Evolutionary conservation across 306 rosid genomes (phyloP), one percentile per base, ranked within the genome.

Genomic region (Rosa persica): DNA sequence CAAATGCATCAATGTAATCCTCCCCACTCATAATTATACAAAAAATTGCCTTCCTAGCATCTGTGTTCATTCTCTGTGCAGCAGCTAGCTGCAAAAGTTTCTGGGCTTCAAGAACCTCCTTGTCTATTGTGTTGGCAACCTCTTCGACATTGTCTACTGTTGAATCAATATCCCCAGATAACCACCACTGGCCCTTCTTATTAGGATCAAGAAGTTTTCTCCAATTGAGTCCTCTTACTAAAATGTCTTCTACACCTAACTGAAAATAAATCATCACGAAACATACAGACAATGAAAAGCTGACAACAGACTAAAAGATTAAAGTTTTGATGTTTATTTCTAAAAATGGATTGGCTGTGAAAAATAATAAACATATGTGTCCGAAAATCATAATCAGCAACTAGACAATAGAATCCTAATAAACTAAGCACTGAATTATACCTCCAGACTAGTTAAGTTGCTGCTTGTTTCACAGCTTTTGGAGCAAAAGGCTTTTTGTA

Each of bases 161-260:
- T 5, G 96, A 69, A 60, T 83, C 73, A 73, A 65, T 39, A 70
- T 92, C 92, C 67, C 89, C 95, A 67, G 97, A 78, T 74, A 87
- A 81, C 95, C 97, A 92, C 98, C 98, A 95, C 75, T 89, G 98
- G 60, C 97, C 98, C 86, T 92, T 94, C 92, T 95, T 92, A 43
- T 85, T 79, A 47, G 92, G 91, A 84, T 92, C 97, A 76, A 95
- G 89, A 76, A 95, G 80, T 84, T 91, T 95, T 72, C 87, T 87
- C 98, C 98, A 95, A 76, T 82, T 92, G 68, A 95, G 81, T 75
- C 97, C 95, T 87, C 97, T 83, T 77, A 95, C 73, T 77, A 89
- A 16, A 76, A 81, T 82, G 70, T 87, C 93, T 68, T 89, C 98
- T 30, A 76, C 92, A 77, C 88, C 75, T 78, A 91, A 78, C 98